Evolutionary conservation across 78 protist species (phyloP).

Genomic region (Cavenderia fasciculata): DNA sequence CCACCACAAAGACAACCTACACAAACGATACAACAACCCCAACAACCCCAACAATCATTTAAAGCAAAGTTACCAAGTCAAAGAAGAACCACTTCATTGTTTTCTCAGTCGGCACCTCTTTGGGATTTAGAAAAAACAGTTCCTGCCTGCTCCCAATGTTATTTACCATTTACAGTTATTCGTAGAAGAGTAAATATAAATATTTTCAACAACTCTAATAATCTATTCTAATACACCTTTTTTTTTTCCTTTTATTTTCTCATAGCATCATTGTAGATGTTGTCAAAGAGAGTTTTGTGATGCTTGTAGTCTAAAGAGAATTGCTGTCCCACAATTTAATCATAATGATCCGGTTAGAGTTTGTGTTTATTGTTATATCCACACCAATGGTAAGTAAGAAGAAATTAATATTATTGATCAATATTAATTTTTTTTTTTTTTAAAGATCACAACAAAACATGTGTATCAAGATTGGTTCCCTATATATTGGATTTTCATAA

Average conservation of each 20-base stretch:
- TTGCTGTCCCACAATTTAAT: constrained; percentile 65
- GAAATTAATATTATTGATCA: neutral
- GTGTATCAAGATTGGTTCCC: constrained; percentile 63
- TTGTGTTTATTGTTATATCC: constrained; percentile 50
- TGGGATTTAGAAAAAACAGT: constrained; percentile 67
- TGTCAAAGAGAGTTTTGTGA: constrained; percentile 79
- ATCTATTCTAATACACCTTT: neutral
- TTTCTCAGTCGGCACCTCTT: constrained; percentile 52
- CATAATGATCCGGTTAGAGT: constrained; percentile 67
- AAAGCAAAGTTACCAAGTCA: neutral
- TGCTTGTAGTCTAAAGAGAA: constrained; percentile 51
- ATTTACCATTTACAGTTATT: constrained; percentile 58
- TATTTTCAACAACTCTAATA: neutral
- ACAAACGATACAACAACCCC: neutral
- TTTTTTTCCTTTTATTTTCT: neutral
- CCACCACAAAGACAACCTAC: neutral
- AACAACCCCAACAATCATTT: neutral
- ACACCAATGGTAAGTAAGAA: constrained; percentile 29
- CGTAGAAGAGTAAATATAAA: constrained; percentile 55
- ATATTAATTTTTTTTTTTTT: too few relatives aligned
- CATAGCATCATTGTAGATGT: constrained; percentile 73
- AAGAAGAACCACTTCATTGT: constrained; percentile 21
- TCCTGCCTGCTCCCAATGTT: constrained; percentile 63
- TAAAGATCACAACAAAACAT: constrained; percentile 50
- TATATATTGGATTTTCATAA: constrained; percentile 45